phyloP scores from a whole-genome alignment of 495 filamentous ascomycete species.

The Sphaerosporella brunnea region DNA sequence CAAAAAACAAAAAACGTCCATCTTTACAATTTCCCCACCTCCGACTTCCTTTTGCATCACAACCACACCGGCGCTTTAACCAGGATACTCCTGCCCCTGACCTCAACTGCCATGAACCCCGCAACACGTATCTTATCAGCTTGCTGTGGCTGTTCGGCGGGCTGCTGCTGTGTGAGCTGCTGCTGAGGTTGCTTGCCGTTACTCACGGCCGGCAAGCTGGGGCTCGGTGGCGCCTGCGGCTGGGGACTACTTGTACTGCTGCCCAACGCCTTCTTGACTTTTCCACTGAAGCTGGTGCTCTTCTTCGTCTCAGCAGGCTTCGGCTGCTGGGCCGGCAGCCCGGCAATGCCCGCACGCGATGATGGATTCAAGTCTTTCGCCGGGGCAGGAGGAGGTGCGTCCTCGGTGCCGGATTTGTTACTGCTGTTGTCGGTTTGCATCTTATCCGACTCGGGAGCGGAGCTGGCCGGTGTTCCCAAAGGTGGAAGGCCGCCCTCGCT shows the following conservation, averaged over 20 bases:
- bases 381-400: conserved; percentile 21
- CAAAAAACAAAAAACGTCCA: too few relatives aligned
- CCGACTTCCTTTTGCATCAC: conserved; percentile 6
- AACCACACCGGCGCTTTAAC: conserved; percentile 80
- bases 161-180: background rate
- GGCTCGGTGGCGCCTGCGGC: conserved; percentile 8
- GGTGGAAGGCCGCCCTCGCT: conserved; percentile 56
- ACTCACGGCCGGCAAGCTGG: background rate
- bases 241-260: conserved; percentile 6
- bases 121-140: conserved; percentile 56
- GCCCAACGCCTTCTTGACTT: background rate
- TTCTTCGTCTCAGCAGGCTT: conserved; percentile 30
- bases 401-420: conserved; percentile 17
- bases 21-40: background rate
- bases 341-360: background rate
- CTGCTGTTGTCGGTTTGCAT: conserved; percentile 34
- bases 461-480: conserved; percentile 29
- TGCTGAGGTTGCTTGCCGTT: conserved; percentile 7
- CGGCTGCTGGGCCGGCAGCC: conserved; percentile 18
- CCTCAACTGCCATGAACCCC: conserved; percentile 70
- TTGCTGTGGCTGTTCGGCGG: conserved; percentile 25
- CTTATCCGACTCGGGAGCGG: conserved; percentile 29
- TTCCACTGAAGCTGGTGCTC: background rate
- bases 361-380: conserved; percentile 18
- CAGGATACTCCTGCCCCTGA: conserved; percentile 64